Percentiles rank a stretch among this genome's conserved stretches.
Conservation (phyloP, 176 grass and related monocot genomes). For the Paspalum notatum region DNA sequence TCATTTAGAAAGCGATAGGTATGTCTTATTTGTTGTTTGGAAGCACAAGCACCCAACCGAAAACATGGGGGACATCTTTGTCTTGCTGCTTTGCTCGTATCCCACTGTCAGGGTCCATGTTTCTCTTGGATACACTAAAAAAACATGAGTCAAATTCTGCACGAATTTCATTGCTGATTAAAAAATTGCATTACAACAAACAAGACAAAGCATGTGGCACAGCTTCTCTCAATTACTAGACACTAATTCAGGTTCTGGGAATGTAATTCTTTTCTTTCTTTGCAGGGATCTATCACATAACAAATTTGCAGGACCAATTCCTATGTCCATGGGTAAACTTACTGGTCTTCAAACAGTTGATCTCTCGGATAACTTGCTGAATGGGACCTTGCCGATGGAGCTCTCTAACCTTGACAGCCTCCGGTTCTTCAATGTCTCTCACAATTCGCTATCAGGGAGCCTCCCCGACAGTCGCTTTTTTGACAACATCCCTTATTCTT, state of each 20-base stretch:
- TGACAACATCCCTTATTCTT: conserved; percentile 63
- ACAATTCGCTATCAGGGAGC: conserved; percentile 67
- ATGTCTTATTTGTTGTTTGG: conserved; percentile 41
- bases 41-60: conserved; percentile 39
- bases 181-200: neutral
- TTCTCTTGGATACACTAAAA: conserved; percentile 38
- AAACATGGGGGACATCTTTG: conserved; percentile 23
- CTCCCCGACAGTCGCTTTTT: conserved; percentile 69
- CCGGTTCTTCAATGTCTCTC: conserved; percentile 68
- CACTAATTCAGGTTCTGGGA: neutral
- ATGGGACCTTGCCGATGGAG: conserved; percentile 60
- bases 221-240: neutral
- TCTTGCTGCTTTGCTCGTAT: conserved; percentile 37
- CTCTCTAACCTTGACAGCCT: conserved; percentile 52
- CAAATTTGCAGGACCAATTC: conserved; percentile 67
- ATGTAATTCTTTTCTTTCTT: conserved; percentile 20
- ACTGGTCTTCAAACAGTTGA: conserved; percentile 57
- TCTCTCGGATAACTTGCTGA: conserved; percentile 66
- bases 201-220: conserved; percentile 14
- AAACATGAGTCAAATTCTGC: conserved; percentile 14
- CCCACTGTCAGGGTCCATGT: conserved; percentile 22
- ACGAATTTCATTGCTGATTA: neutral
- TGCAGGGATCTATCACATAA: conserved; percentile 81
- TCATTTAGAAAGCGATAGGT: conserved; percentile 37
- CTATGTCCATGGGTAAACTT: conserved; percentile 54